phyloP scores from a whole-genome alignment of 2,329 filamentous ascomycete genomes.

The Graphilbum sp. region DNA sequence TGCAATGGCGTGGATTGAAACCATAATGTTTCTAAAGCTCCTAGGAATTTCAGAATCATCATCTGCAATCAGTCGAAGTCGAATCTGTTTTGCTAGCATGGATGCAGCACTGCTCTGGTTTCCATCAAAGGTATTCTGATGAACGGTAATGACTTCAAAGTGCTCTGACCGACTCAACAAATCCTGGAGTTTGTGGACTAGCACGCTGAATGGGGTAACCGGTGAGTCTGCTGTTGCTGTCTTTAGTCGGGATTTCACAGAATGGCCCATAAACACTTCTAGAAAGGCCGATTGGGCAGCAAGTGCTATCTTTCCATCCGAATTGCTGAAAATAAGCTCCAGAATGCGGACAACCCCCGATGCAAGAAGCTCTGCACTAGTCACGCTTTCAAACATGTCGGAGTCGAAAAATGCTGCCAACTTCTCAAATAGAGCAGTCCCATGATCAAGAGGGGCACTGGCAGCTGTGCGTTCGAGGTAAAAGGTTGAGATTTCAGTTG shows the following conservation, averaged over 20 bases:
- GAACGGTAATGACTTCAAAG: constrained; percentile 92
- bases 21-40: constrained; percentile 86
- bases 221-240: constrained; percentile 51
- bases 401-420: constrained; percentile 76
- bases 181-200: constrained; percentile 91
- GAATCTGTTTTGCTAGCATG: constrained; percentile 91
- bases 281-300: constrained; percentile 72
- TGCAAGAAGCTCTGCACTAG: constrained; percentile 82
- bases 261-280: constrained; percentile 77
- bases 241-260: constrained; percentile 47
- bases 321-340: constrained; percentile 64
- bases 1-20: constrained; percentile 94
- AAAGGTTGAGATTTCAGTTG: constrained; percentile 52
- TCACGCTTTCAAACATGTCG: constrained; percentile 81
- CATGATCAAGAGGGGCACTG: constrained; percentile 30
- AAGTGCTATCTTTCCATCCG: constrained; percentile 41
- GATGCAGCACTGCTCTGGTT: constrained; percentile 83
- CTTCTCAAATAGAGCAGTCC: constrained; percentile 52
- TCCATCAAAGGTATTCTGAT: constrained; percentile 79
- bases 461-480: constrained; percentile 42
- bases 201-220: constrained; percentile 71
- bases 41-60: constrained; percentile 81
- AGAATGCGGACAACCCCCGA: constrained; percentile 79
- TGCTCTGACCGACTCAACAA: constrained; percentile 91
- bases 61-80: constrained; percentile 75